These are phyloP conservation scores for Lasiosphaeria miniovina DNA, from an alignment of 495 filamentous ascomycete genomes.

Conservation along the genomic window DNA sequence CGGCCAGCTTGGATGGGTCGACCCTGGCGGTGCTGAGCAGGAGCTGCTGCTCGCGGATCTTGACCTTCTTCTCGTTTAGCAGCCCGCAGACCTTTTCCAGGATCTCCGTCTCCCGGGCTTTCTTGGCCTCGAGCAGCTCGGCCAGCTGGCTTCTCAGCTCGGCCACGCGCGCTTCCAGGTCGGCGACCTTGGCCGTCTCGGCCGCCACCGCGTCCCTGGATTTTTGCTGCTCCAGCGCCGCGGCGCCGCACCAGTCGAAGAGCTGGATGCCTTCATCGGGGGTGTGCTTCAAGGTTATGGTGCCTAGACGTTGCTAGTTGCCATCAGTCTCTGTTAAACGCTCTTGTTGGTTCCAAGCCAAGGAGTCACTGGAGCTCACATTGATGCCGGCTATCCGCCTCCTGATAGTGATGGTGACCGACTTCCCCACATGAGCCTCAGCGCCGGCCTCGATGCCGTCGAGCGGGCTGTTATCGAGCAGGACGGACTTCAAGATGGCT, in stretches of 20 bases:
- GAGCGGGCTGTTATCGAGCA: constrained; percentile 33
- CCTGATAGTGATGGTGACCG: constrained; percentile 40
- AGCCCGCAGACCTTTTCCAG: constrained; percentile 68
- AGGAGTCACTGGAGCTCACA: constrained; percentile 23
- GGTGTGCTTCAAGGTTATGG: constrained; percentile 57
- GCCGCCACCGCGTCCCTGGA: constrained; percentile 41
- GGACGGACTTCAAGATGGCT: constrained; percentile 35
- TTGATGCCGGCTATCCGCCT: constrained; percentile 48
- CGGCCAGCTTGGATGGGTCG: not conserved
- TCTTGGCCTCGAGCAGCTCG: constrained; percentile 63
- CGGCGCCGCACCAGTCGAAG: constrained; percentile 67
- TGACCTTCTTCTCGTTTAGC: constrained; percentile 87
- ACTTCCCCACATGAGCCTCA: constrained; percentile 31
- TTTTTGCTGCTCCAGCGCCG: constrained; percentile 28
- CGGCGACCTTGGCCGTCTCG: constrained; percentile 43
- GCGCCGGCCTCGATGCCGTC: constrained; percentile 44
- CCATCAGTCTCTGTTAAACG: too few species aligned
- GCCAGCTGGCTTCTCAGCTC: constrained; percentile 57
- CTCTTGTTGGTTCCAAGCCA: too few species aligned
- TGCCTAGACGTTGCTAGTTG: constrained; percentile 65
- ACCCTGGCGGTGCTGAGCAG: constrained; percentile 57
- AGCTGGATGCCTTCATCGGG: constrained; percentile 64
- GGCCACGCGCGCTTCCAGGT: constrained; percentile 42
- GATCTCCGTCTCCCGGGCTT: constrained; percentile 65
- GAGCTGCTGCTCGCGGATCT: constrained; percentile 78